Percentiles rank a stretch among this genome's conserved stretches.
Evolutionary conservation across 768 basidiomycete genomes (phyloP).

Genomic region (Chiua virens): DNA sequence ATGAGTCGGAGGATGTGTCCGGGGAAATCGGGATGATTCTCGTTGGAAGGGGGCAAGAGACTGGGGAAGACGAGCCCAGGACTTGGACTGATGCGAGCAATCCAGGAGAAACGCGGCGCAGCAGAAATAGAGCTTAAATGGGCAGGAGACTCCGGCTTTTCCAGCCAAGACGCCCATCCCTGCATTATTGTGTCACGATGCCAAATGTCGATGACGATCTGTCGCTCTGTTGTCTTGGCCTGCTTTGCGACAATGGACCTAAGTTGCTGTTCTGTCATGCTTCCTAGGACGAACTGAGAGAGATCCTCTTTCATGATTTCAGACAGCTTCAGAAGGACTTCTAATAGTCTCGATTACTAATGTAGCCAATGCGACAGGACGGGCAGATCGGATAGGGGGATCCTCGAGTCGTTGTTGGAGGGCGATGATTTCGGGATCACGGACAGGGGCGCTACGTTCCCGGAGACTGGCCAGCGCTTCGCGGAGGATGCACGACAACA

Average conservation of each 20-base stretch:
- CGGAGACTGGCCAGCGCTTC: slow-evolving; percentile 53
- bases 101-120: slow-evolving; percentile 38
- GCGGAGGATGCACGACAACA: slow-evolving; percentile 49
- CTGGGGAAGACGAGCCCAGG: slow-evolving; percentile 44
- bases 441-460: slow-evolving; percentile 64
- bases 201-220: slow-evolving; percentile 54
- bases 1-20: not conserved
- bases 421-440: slow-evolving; percentile 54
- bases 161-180: slow-evolving; percentile 28
- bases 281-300: slow-evolving; percentile 60
- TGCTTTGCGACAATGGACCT: slow-evolving; percentile 47
- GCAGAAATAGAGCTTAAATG: slow-evolving; percentile 13
- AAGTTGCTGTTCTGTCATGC: slow-evolving; percentile 65
- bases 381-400: slow-evolving; percentile 24
- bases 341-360: slow-evolving; percentile 49
- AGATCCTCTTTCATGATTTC: slow-evolving; percentile 72
- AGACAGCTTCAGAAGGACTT: slow-evolving; percentile 48
- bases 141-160: slow-evolving; percentile 1
- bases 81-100: slow-evolving; percentile 47
- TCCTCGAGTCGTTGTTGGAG: slow-evolving; percentile 39
- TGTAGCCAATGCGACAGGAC: slow-evolving; percentile 39
- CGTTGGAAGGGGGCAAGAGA: slow-evolving; percentile 32
- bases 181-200: slow-evolving; percentile 26
- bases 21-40: slow-evolving; percentile 11
- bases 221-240: slow-evolving; percentile 55